These are phyloP conservation scores for Gonapodya prolifera DNA, from an alignment of 192 early-diverging fungal species.

Conservation along the genomic window DNA sequence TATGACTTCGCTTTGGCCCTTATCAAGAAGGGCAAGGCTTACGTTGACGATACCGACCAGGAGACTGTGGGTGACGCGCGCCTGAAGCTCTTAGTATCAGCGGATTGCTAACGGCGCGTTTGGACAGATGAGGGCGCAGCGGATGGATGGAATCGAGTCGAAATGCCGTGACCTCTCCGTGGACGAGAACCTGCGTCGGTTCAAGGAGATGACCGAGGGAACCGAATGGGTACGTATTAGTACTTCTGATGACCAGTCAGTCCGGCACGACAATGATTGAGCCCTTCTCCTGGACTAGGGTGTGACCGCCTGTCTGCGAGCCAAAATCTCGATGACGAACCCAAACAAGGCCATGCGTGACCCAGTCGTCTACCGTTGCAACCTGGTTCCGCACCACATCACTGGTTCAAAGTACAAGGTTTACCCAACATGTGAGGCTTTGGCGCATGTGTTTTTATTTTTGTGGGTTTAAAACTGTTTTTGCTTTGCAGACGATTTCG, in stretches of 20 bases:
- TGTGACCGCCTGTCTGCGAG: constrained; percentile 72
- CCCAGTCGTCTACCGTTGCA: constrained; percentile 93
- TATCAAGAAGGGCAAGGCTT: constrained; percentile 80
- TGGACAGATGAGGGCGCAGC: constrained; percentile 67
- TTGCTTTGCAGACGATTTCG: constrained; percentile 63
- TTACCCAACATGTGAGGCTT: constrained; percentile 65
- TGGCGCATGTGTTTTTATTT: not conserved
- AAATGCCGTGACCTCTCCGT: constrained; percentile 71
- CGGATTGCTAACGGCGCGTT: not conserved
- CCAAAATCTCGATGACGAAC: constrained; percentile 84
- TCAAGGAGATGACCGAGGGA: constrained; percentile 82
- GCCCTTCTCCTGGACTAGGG: too few species aligned
- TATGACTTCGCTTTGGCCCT: constrained; percentile 74
- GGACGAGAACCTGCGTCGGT: constrained; percentile 81
- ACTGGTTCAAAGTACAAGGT: constrained; percentile 90
- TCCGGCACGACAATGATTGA: too few species aligned
- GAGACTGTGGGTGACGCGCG: constrained; percentile 29
- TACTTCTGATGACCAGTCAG: too few species aligned
- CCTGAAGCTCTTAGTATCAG: not conserved
- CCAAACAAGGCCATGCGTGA: constrained; percentile 90
- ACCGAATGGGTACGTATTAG: constrained; percentile 59
- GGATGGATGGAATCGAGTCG: constrained; percentile 69
- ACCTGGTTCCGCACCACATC: constrained; percentile 74
- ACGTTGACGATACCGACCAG: constrained; percentile 83
- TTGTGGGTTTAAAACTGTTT: not conserved